Base-by-base conservation (phyloP, 2,329 filamentous ascomycete species). In the Beauveria sp. region DNA sequence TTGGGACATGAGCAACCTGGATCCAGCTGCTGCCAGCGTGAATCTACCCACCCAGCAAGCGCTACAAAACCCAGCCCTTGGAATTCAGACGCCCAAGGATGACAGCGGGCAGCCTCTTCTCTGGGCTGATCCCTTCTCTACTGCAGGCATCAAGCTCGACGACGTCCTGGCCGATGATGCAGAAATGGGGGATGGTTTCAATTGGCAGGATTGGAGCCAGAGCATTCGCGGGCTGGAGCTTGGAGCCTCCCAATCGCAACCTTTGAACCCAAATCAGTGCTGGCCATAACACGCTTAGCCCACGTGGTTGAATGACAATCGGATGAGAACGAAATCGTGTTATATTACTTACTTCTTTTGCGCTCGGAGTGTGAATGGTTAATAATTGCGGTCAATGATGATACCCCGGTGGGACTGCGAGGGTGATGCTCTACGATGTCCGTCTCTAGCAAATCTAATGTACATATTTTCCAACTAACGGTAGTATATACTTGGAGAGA, bases 161-260 rank as follows among this genome's bases (percentile, higher is more conserved):
- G 67, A 68, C 20, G 56, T 65, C 28, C 63, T 67, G 3, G 47
- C 64, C 7, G 73, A 75, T 53, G 71, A 76, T 26, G 66, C 72
- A 48, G 76, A 77, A 41, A 73, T 77, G 67, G 76, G 77, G 2
- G 71, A 73, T 3, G 72, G 75, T 7, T 80, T 80, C 62, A 74
- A 80, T 64, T 81, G 79, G 79, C 75, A 80, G 54, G 75, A 76
- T 60, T 81, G 79, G 76, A 76, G 75, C 61, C 73, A 77, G 60
- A 77, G 67, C 64, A 72, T 78, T 48, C 71, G 71, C 30, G 74
- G 73, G 0, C 62, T 77, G 59, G 75, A 75, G 66, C 72, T 73
- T 66, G 71, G 68, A 53, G 67, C 64, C 30, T 63, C 64, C 1
- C 67, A 68, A 46, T 56, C 64, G 5, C 66, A 59, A 18, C 41